Base-by-base conservation (phyloP, 169 alveolate genomes). In the Eimeria maxima region DNA sequence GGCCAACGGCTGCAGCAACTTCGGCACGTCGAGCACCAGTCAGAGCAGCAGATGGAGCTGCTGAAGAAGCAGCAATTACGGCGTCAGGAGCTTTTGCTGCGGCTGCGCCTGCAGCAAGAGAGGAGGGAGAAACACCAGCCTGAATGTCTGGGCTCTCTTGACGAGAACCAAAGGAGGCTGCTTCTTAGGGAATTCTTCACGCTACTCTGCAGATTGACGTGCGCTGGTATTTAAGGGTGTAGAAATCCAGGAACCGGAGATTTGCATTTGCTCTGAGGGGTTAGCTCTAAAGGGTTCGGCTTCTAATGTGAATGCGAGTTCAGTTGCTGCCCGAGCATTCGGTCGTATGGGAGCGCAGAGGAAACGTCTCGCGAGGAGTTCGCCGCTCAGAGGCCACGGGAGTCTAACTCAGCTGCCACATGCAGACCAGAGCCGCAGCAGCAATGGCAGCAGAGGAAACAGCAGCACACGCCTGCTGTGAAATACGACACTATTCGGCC, bases 181-280 rank as follows among this genome's bases (percentile, higher is more conserved):
- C 93, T 87, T 42, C 93, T 87, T 16, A 57, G 93, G 60, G 93
- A 87, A 63, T 63, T 87, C 93, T 87, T 87, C 81, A 63, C 78
- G 53, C 20, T 87, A 44, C 93, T 87, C n/a, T 87, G 93, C 93
- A 87, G 93, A 63, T 71, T 87, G 47, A 87, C 93, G 93, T 63
- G 76, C 42, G 91, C 71, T 20, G 47, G 55, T 44, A 50, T 55
- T 33, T 47, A 2, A 22, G 24, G 89, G n/a, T 47, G 33, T 44
- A 22, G 22, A 3, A 27, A 4, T 80, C 4, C n/a, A 18, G 53
- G 53, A 73, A 16, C 29, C 83, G 3, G 27, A 38, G 83, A 14
- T 53, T 73, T 73, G 27, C 55, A 16, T 73, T 3, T 11, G 33
- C 55, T 14, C 6, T 1, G 13, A 53, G 53, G 83, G 83, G 29